Evolutionary conservation across 2,329 filamentous ascomycete genomes (phyloP), one percentile per base, ranked within the genome.

Genomic region (Albifimbria verrucaria): DNA sequence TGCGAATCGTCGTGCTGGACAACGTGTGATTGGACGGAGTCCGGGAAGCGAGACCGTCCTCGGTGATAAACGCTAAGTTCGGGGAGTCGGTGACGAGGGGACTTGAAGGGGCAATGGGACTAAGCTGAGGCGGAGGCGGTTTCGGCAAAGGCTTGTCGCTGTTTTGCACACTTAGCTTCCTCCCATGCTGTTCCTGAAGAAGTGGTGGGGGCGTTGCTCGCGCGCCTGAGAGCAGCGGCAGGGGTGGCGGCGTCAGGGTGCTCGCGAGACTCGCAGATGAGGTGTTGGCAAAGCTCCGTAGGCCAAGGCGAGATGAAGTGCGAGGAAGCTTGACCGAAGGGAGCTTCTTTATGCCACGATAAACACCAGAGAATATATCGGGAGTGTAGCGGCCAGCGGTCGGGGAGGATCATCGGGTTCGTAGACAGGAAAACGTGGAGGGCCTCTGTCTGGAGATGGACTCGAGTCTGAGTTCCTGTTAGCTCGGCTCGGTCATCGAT

Each of bases 101-200:
- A 64, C 74, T 47, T 67, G 67, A 51, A 62, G 68, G 55, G 58
- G 65, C 51, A 61, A 58, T 55, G 48, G 59, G 60, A 47, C 59
- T 58, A 25, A 52, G 49, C 53, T 54, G 54, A 25, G 50, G 49
- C n/a, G 64, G 72, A 23, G 81, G 79, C 22, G 80, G 73, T 55
- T 77, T 74, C 32, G 81, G 81, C 21, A 84, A 66, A 48, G 81
- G 81, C 65, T 85, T 85, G 60, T 76, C 75, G 57, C 80, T 83
- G 53, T 78, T 72, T 62, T 81, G 79, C 48, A 83, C 67, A 58
- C 77, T 84, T 65, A 81, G 56, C 59, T 75, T 78, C 58, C 78
- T 73, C 53, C 70, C 80, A 82, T 83, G 79, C 69, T 79, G 44
- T 26, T 47, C 46, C 17, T 25, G 20, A 18, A 22, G 46, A 22